Conservation (phyloP, 169 alveolate species). For the Cyclospora cayetanensis region DNA sequence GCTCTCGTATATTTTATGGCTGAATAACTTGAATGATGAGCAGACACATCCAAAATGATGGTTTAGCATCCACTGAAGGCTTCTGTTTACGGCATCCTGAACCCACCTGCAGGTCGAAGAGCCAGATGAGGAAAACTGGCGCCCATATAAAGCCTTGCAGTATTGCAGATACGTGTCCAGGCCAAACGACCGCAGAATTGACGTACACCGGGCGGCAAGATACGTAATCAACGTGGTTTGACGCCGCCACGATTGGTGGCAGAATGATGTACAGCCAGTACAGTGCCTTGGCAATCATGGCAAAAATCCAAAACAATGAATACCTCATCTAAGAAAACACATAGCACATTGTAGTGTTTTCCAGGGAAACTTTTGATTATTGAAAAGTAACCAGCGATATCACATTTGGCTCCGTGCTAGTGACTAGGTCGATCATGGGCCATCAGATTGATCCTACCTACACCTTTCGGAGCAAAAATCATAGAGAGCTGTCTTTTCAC, state of each 20-base stretch:
- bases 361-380: no score
- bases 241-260: slow-evolving; percentile 51
- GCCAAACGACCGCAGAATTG: slow-evolving; percentile 40
- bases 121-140: slow-evolving; percentile 71
- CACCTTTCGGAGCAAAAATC: not conserved
- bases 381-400: no score
- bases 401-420: no score
- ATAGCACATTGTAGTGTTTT: no score
- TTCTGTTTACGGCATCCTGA: no score
- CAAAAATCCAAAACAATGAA: slow-evolving; percentile 51
- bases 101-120: slow-evolving; percentile 67
- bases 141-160: slow-evolving; percentile 50
- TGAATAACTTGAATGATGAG: no score
- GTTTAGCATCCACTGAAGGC: no score
- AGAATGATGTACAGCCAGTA: slow-evolving; percentile 62
- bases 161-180: slow-evolving; percentile 8
- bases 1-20: no score
- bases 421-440: no score
- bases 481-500: not conserved
- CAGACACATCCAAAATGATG: no score
- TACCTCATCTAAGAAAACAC: slow-evolving; percentile 48
- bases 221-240: slow-evolving; percentile 65
- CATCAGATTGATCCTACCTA: no score
- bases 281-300: slow-evolving; percentile 11
- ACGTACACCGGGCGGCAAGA: slow-evolving; percentile 43